Percentiles rank a stretch among this genome's conserved stretches.
Evolutionary conservation across 306 rosid species (phyloP).

Genomic region (Vigna hirtella): DNA sequence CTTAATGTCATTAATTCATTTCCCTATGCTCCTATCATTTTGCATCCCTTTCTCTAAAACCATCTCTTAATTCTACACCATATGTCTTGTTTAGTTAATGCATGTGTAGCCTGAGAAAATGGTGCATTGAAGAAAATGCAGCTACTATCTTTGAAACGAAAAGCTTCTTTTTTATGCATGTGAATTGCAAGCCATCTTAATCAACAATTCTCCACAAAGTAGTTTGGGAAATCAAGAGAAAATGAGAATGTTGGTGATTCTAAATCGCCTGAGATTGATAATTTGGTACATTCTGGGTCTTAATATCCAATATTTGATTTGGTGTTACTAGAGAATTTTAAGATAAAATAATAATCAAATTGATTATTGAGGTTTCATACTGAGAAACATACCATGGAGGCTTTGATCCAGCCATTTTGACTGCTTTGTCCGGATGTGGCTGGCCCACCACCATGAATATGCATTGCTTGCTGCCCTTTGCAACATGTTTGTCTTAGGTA

Average conservation of each 20-base stretch:
- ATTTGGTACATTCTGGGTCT: not conserved
- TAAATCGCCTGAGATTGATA: conserved; percentile 29
- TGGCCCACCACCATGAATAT: conserved; percentile 99
- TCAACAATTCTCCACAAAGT: conserved; percentile 12
- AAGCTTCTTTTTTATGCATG: conserved; percentile 13
- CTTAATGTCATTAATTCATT: not conserved
- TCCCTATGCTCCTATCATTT: not conserved
- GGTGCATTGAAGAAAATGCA: not conserved
- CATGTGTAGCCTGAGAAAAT: not conserved
- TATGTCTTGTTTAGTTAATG: not conserved
- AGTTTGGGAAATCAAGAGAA: conserved; percentile 18
- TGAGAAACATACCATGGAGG: conserved; percentile 68
- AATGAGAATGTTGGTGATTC: conserved; percentile 28
- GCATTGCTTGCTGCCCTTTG: conserved; percentile 99
- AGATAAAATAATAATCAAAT: not conserved
- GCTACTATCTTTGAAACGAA: not conserved
- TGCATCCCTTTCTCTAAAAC: not conserved
- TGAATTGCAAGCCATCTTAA: conserved; percentile 1
- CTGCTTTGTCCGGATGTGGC: conserved; percentile 96
- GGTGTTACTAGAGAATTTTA: not conserved
- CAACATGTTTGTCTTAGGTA: conserved; percentile 63
- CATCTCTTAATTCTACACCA: not conserved
- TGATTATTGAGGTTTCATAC: conserved; percentile 15
- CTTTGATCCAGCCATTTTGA: conserved; percentile 96
- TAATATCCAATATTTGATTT: not conserved